Evolutionary conservation across 768 basidiomycete genomes (phyloP), one percentile per base, ranked within the genome.

Genomic region (Leccinum pellstonianum): DNA sequence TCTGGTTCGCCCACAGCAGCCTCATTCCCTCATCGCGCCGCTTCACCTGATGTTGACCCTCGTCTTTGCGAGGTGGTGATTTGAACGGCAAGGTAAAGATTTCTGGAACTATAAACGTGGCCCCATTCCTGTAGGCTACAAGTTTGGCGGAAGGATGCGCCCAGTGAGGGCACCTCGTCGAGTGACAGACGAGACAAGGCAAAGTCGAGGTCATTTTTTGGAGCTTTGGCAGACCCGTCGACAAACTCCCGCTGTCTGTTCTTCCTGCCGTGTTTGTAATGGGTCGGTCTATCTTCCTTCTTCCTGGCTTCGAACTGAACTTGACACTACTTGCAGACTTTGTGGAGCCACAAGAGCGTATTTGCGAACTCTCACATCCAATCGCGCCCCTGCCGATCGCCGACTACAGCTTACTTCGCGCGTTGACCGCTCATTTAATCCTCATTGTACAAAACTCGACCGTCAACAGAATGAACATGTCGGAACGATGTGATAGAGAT

Each of bases 391-490:
- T 99, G 3, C 97, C 97, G 11, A 80, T 95, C 21, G 86, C 90
- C 63, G 98, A 98, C 74, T 98, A 98, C 74, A 93, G 88, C 58
- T 80, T 98, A 19, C 85, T 98, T 59, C 90, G 96, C 38, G 95
- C 96, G 17, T 81, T 99, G 58, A 95, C 90, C 2, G 93, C 95
- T 25, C 96, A 99, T 75, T 80, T 99, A 61, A 97, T 98, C 65
- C 80, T 95, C 50, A 91, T 99, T 66, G 94, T 98, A 49, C 89
- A 93, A 74, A 95, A 98, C 71, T 85, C 94, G 17, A 68, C 81
- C 48, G 77, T 89, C 59, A 97, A 97, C 85, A 98, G 95, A 80
- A 99, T 99, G 97, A 95, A 91, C 46, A 88, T 98, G 85, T 29
- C 29, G 7, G 29, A 29, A 29, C 7, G 29, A 29, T 29, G 29